A percentile compares a stretch with the other conserved stretches of the same genome.
Evolutionary conservation across 176 grass and related monocot species (phyloP).

Genomic region (Miscanthus lutarioriparius): DNA sequence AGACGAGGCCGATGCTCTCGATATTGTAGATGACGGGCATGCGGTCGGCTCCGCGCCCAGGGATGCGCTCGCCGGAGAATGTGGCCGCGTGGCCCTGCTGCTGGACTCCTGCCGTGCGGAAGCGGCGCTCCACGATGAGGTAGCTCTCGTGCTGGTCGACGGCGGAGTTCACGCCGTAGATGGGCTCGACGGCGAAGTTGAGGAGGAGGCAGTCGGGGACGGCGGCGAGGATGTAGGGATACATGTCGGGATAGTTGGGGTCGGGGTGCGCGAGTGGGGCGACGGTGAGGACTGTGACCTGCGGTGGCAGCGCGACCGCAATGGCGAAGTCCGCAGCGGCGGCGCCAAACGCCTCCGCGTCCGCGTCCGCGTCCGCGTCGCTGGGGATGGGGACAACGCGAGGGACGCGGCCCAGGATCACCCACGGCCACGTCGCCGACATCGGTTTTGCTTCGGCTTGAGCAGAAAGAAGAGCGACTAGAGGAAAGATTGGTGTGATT

Average conservation of each 20-base stretch:
- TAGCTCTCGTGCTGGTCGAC: not conserved
- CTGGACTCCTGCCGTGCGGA: not conserved
- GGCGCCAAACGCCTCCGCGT: not conserved
- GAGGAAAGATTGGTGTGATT: not conserved
- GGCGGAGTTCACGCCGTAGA: not conserved
- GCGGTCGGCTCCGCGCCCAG: not conserved
- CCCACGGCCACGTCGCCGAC: slow-evolving; percentile 1
- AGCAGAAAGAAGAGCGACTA: not conserved
- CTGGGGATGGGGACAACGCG: not conserved
- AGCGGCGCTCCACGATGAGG: not conserved
- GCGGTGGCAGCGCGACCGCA: not conserved
- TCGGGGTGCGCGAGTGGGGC: not conserved
- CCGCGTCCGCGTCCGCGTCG: not conserved
- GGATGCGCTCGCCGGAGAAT: not conserved
- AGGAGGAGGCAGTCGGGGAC: not conserved
- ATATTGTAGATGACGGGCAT: not conserved
- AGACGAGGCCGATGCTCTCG: not conserved
- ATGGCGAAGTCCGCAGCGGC: not conserved
- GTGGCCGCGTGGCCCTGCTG: not conserved
- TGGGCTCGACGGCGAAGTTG: not conserved
- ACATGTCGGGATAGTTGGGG: not conserved
- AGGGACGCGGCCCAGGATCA: slow-evolving; percentile 10
- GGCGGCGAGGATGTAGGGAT: slow-evolving; percentile 4
- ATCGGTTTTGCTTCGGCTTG: not conserved
- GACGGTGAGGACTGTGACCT: not conserved